Percentiles rank a stretch among this genome's conserved stretches.
These are phyloP conservation scores for Neltuma alba DNA, from an alignment of 306 rosid genomes.

Conservation along the genomic window DNA sequence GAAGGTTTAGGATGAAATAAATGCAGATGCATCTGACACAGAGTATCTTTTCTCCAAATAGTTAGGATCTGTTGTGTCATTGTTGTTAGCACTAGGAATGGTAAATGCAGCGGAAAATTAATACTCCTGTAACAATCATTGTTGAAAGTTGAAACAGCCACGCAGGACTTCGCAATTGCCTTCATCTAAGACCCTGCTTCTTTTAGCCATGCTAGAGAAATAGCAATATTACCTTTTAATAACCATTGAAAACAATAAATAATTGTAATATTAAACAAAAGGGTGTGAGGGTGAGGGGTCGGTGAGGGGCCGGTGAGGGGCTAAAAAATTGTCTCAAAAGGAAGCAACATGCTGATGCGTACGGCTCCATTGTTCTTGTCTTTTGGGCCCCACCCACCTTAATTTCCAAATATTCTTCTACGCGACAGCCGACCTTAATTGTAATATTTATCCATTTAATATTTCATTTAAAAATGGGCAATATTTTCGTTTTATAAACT, in stretches of 20 bases:
- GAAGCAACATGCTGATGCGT: background rate
- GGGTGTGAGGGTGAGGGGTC: background rate
- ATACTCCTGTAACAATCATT: conserved; percentile 46
- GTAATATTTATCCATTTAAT: no score
- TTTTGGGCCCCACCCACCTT: no score
- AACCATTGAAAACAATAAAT: background rate
- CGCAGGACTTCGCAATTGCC: no score
- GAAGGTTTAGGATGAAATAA: no score
- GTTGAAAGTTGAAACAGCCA: no score
- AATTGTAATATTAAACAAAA: background rate
- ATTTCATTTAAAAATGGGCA: no score
- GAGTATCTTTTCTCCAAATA: conserved; percentile 23
- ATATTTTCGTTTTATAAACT: no score
- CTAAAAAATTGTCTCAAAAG: background rate
- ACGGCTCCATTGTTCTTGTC: background rate
- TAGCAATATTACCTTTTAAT: background rate
- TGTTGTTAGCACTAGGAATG: conserved; percentile 49
- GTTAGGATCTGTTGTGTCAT: conserved; percentile 28
- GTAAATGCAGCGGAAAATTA: conserved; percentile 47
- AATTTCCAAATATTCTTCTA: no score
- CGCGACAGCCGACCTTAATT: no score
- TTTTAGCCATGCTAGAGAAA: no score
- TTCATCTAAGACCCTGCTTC: no score
- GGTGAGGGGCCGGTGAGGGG: no score
- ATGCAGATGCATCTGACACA: conserved; percentile 39